phyloP scores from a whole-genome alignment of 2,329 filamentous ascomycete species.

The Grosmannia penicillata region DNA sequence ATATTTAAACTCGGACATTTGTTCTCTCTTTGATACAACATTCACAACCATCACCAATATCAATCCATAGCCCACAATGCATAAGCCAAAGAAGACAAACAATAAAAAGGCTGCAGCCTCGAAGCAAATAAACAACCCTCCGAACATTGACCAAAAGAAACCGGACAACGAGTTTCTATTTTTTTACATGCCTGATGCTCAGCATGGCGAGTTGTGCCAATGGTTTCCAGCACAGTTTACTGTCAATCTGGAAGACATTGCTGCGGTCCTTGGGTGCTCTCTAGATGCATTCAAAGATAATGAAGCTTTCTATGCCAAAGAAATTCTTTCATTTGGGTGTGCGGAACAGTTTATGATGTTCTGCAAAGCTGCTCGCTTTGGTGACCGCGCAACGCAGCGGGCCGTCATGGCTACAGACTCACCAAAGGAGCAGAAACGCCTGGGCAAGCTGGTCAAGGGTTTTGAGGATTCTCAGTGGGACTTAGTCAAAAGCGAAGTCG shows the following conservation, averaged over 20 bases:
- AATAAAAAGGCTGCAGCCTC: too few species aligned
- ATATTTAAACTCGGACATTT: too few species aligned
- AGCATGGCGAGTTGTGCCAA: constrained; percentile 19
- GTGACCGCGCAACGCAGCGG: constrained; percentile 12
- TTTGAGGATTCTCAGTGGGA: constrained; percentile 1
- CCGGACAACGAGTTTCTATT: too few species aligned
- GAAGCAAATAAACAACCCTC: too few species aligned
- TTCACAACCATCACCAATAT: too few species aligned
- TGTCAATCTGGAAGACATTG: constrained; percentile 14
- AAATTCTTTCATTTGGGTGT: constrained; percentile 19
- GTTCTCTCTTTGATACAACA: too few species aligned
- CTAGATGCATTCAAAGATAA: neutral
- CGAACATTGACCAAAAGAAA: too few species aligned
- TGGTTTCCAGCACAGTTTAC: constrained; percentile 17
- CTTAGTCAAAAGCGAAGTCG: constrained; percentile 22
- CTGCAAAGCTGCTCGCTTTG: constrained; percentile 21
- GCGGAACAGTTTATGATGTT: constrained; percentile 27
- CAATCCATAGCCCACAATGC: too few species aligned
- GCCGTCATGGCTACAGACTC: neutral
- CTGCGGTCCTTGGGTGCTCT: constrained; percentile 12
- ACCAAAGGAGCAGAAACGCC: constrained; percentile 1
- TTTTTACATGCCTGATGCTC: constrained; percentile 16
- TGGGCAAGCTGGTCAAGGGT: neutral
- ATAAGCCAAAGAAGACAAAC: too few species aligned
- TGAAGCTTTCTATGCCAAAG: constrained; percentile 3